phyloP scores from a whole-genome alignment of 1,284 basidiomycete species.

The Apiotrichum laibachii region DNA sequence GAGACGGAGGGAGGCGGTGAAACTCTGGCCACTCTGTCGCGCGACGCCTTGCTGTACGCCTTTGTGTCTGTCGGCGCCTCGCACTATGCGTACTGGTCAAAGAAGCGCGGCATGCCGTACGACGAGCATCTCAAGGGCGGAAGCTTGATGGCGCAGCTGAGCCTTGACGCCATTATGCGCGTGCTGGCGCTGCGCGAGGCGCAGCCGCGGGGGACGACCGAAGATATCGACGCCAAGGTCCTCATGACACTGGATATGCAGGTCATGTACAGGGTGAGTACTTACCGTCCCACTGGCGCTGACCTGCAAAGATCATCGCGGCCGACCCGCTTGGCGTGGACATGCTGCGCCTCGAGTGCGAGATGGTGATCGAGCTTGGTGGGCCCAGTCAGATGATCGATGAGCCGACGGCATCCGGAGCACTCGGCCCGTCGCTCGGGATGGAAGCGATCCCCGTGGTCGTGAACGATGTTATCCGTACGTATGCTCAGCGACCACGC shows the following conservation, averaged over 20 bases:
- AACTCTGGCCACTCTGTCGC: conserved; percentile 3
- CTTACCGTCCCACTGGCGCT: neutral
- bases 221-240: conserved; percentile 2
- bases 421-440: too few relatives aligned
- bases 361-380: neutral
- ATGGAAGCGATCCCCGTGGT: too few relatives aligned
- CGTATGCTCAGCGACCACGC: too few relatives aligned
- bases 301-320: neutral
- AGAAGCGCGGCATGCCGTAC: conserved; percentile 2
- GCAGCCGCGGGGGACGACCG: neutral
- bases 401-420: too few relatives aligned
- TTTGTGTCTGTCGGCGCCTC: conserved; percentile 10
- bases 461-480: too few relatives aligned
- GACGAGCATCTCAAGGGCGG: conserved; percentile 10
- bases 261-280: conserved; percentile 1
- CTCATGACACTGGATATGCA: conserved; percentile 8
- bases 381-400: too few relatives aligned
- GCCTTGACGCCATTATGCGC: neutral
- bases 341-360: neutral
- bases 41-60: conserved; percentile 12
- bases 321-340: conserved; percentile 8
- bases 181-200: too few relatives aligned
- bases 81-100: conserved; percentile 15
- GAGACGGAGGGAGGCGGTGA: too few relatives aligned
- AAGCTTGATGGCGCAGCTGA: conserved; percentile 1